Conservation (phyloP, 371 early-diverging fungal genomes). For the Sanchytrium tribonematis region DNA sequence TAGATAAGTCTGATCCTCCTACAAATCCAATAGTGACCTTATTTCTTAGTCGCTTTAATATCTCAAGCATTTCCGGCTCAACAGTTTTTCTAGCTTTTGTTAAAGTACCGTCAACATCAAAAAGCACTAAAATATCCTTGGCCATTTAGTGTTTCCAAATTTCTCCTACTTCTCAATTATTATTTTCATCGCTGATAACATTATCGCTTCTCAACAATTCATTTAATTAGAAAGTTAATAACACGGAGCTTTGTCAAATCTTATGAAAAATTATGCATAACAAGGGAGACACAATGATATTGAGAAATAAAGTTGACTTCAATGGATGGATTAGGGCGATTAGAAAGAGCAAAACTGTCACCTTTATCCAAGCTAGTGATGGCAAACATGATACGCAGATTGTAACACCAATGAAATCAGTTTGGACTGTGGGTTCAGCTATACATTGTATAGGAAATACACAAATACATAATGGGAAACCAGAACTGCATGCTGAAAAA, state of each 20-base stretch:
- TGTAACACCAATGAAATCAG: conserved; percentile 19
- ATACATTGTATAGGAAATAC: conserved; percentile 22
- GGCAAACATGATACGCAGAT: conserved; percentile 44
- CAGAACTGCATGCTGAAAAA: conserved; percentile 31
- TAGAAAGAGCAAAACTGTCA: conserved; percentile 38
- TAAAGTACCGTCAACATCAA: conserved; percentile 98
- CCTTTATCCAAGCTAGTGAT: conserved; percentile 44
- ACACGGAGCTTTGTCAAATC: too few species aligned
- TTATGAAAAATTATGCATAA: too few species aligned
- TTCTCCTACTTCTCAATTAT: too few species aligned
- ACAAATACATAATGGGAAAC: conserved; percentile 31
- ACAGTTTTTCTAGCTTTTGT: conserved; percentile 62
- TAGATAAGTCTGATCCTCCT: conserved; percentile 87
- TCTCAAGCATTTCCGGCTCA: conserved; percentile 45
- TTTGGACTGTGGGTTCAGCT: conserved; percentile 19
- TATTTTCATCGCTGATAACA: too few species aligned
- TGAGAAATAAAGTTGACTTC: conserved; percentile 6
- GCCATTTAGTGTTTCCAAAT: too few species aligned
- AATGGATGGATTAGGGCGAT: conserved; percentile 57
- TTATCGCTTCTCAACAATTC: too few species aligned
- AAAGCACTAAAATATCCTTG: conserved; percentile 53
- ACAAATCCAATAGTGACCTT: conserved; percentile 90
- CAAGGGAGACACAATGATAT: too few species aligned
- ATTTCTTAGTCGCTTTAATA: conserved; percentile 52
- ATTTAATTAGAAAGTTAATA: too few species aligned